Evolutionary conservation across 768 basidiomycete genomes (phyloP).

Genomic region (Russula griseocarnosa): DNA sequence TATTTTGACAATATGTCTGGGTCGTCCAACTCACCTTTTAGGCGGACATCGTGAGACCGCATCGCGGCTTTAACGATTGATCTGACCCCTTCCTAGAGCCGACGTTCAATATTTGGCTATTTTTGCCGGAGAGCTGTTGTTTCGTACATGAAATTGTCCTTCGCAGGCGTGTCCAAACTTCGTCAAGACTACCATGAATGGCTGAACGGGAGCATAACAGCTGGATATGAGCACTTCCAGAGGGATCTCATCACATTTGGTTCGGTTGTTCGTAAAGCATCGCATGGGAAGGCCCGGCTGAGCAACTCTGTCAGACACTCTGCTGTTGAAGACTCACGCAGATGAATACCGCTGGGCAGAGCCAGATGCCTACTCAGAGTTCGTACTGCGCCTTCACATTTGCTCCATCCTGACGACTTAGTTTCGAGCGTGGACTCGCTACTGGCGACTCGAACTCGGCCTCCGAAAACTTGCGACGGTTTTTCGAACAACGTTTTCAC

Average conservation of each 20-base stretch:
- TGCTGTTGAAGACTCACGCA: constrained; percentile 31
- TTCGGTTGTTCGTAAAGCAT: background rate
- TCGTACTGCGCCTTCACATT: background rate
- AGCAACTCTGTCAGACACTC: constrained; percentile 18
- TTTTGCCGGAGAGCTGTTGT: constrained; percentile 76
- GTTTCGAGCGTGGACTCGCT: constrained; percentile 63
- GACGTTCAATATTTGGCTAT: constrained; percentile 76
- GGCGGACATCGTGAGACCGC: constrained; percentile 25
- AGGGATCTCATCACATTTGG: constrained; percentile 27
- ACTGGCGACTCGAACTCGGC: constrained; percentile 68
- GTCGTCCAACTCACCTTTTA: constrained; percentile 28
- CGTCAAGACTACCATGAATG: constrained; percentile 64
- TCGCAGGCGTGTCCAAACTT: constrained; percentile 62
- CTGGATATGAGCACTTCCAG: constrained; percentile 42
- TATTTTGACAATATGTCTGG: background rate
- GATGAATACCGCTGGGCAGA: constrained; percentile 27
- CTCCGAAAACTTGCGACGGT: constrained; percentile 65
- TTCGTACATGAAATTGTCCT: constrained; percentile 72
- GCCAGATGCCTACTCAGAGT: constrained; percentile 25
- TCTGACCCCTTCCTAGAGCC: constrained; percentile 42
- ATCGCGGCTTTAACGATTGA: background rate
- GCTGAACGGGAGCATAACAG: constrained; percentile 46
- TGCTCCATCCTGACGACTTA: constrained; percentile 34
- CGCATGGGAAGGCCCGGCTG: background rate
- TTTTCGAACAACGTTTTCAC: constrained; percentile 85